These are phyloP conservation scores for Teunomyces gatunensis DNA, from an alignment of 805 yeast species.

Conservation along the genomic window DNA sequence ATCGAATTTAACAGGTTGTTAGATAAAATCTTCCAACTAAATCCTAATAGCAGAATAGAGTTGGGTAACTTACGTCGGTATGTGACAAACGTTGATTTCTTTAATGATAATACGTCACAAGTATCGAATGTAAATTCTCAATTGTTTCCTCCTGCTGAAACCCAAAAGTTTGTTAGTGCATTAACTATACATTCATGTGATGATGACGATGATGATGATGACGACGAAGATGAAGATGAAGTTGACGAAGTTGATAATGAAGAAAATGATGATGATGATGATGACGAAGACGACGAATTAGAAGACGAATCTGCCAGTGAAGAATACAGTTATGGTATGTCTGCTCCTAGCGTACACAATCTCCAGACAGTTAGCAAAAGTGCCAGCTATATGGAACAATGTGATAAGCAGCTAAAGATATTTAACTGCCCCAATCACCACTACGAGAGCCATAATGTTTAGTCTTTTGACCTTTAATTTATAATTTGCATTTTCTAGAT, in stretches of 20 bases:
- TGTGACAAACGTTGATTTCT: constrained; percentile 33
- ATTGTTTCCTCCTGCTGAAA: constrained; percentile 1
- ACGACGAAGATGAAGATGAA: constrained; percentile 4
- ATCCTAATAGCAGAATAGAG: constrained; percentile 48
- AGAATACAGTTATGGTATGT: constrained; percentile 5
- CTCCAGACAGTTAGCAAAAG: constrained; percentile 10
- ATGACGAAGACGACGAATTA: not conserved
- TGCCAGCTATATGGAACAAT: constrained; percentile 10
- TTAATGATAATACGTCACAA: constrained; percentile 15
- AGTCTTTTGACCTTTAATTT: not conserved
- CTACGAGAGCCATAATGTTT: not conserved
- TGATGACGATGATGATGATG: not conserved
- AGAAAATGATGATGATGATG: not conserved
- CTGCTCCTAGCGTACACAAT: constrained; percentile 2
- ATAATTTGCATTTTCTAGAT: not conserved
- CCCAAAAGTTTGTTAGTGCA: constrained; percentile 3
- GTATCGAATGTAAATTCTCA: not conserved
- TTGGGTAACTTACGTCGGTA: constrained; percentile 40
- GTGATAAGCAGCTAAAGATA: constrained; percentile 9
- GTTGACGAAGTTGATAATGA: not conserved
- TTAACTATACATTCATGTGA: constrained; percentile 2
- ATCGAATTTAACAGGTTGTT: constrained; percentile 56
- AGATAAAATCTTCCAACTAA: constrained; percentile 39
- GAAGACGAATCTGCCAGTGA: constrained; percentile 1
- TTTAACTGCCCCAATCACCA: constrained; percentile 8